phyloP scores from a whole-genome alignment of 306 rosid genomes.

The Quercus wislizeni region DNA sequence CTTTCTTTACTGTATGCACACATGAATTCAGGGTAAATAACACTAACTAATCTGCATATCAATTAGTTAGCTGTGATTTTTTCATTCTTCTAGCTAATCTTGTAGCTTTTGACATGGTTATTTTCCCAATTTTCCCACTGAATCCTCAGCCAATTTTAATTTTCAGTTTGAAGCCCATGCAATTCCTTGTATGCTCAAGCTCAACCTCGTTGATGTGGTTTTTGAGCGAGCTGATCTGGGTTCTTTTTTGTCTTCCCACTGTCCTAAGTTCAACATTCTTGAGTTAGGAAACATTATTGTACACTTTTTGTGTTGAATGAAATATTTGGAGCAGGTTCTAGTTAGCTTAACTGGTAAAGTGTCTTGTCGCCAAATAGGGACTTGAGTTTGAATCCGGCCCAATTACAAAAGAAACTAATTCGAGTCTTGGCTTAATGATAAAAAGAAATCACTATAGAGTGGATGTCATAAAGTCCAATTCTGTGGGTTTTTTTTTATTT shows the following conservation, averaged over 20 bases:
- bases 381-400: no score
- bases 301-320: not conserved
- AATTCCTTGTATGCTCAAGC: not conserved
- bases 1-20: not conserved
- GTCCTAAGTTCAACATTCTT: no score
- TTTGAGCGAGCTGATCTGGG: not conserved
- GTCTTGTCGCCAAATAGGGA: no score
- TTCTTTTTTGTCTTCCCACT: not conserved
- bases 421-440: no score
- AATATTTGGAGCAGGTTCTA: not conserved
- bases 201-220: not conserved
- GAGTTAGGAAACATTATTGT: not conserved
- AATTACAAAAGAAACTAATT: no score
- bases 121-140: not conserved
- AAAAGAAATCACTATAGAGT: no score
- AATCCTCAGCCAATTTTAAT: not conserved
- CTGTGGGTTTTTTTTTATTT: no score
- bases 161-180: not conserved
- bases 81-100: no score
- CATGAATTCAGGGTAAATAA: slow-evolving; percentile 1
- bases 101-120: no score
- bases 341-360: no score
- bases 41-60: not conserved
- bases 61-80: slow-evolving; percentile 1
- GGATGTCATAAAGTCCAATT: no score